Conservation (phyloP, 1,284 basidiomycete species). For the Pseudozyma sp. region DNA sequence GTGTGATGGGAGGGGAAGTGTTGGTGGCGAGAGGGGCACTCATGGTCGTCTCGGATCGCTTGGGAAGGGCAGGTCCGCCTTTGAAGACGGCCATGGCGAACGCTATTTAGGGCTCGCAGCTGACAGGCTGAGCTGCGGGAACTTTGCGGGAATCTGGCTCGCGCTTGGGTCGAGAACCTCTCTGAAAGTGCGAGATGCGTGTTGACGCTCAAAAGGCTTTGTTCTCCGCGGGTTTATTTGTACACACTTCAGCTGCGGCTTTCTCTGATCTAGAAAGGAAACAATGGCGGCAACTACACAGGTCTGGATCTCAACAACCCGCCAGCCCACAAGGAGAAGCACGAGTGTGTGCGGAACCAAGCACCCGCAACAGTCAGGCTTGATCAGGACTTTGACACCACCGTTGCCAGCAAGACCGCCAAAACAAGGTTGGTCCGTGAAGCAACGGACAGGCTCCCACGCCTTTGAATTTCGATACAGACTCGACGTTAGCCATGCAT, state of each 20-base stretch:
- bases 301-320: neutral
- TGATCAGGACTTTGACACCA: slow-evolving; percentile 10
- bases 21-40: neutral
- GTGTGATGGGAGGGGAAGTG: neutral
- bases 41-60: slow-evolving; percentile 9
- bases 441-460: slow-evolving; percentile 2
- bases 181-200: neutral
- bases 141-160: neutral
- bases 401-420: neutral
- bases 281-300: no score
- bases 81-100: slow-evolving; percentile 18
- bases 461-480: slow-evolving; percentile 1
- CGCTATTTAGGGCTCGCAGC: neutral
- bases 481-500: no score
- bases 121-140: no score
- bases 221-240: neutral
- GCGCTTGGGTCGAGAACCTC: no score
- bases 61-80: slow-evolving; percentile 29
- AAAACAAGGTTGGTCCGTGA: slow-evolving; percentile 4
- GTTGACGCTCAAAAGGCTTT: neutral
- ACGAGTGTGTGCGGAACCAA: slow-evolving; percentile 7
- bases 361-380: neutral
- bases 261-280: neutral
- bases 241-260: neutral
- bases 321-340: neutral